Percentiles rank a stretch among this genome's conserved stretches.
Conservation (phyloP, 2,329 filamentous ascomycete genomes). For the Corynespora cassiicola region DNA sequence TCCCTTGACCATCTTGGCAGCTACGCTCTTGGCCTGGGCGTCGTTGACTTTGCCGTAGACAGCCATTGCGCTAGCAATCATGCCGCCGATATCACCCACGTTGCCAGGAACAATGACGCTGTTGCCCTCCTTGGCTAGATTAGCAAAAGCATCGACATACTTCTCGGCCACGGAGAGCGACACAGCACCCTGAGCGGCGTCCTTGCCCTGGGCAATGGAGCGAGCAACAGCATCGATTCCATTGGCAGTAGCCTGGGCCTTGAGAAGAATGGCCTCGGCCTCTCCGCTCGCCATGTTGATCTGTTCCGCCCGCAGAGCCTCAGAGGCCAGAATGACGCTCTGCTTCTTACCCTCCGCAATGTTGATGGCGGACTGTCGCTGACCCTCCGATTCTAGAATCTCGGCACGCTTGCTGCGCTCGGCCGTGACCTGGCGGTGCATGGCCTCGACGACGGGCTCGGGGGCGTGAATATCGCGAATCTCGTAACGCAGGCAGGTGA, state of each 20-base stretch:
- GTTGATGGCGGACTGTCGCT: slow-evolving; percentile 97
- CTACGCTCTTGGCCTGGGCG: slow-evolving; percentile 73
- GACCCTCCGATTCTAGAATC: slow-evolving; percentile 96
- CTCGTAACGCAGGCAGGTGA: slow-evolving; percentile 95
- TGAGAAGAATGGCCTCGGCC: slow-evolving; percentile 88
- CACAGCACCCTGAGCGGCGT: slow-evolving; percentile 81
- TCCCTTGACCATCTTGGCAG: slow-evolving; percentile 51
- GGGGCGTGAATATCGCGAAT: slow-evolving; percentile 98
- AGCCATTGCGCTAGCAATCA: slow-evolving; percentile 95
- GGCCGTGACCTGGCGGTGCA: slow-evolving; percentile 97
- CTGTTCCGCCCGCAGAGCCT: slow-evolving; percentile 86
- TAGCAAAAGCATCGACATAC: slow-evolving; percentile 94
- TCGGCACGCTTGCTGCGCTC: slow-evolving; percentile 97
- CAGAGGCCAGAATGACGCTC: slow-evolving; percentile 92
- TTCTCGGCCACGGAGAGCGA: slow-evolving; percentile 93
- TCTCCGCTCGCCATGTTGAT: slow-evolving; percentile 94
- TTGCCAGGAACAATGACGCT: slow-evolving; percentile 96
- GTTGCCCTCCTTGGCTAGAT: slow-evolving; percentile 93
- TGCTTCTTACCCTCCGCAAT: slow-evolving; percentile 98
- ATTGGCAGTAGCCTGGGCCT: slow-evolving; percentile 81
- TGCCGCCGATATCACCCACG: slow-evolving; percentile 91
- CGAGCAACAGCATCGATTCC: slow-evolving; percentile 87
- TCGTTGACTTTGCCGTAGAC: slow-evolving; percentile 94
- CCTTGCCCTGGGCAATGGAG: slow-evolving; percentile 74
- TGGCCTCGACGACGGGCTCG: slow-evolving; percentile 89